Conservation (phyloP, 768 basidiomycete genomes). For the Leccinum broughii region DNA sequence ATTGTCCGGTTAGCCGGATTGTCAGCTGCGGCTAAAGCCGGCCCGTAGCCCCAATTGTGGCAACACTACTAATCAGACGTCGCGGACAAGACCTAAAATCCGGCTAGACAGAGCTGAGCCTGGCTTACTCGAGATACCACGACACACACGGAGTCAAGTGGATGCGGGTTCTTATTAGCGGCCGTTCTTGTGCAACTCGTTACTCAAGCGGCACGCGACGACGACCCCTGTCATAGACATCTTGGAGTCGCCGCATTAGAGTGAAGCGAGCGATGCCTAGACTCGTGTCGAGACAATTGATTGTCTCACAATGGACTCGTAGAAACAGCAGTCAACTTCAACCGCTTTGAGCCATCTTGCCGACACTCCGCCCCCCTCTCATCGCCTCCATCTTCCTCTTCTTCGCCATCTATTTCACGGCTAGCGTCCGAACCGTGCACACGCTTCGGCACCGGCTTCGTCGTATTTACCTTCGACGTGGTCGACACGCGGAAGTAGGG, state of each 20-base stretch:
- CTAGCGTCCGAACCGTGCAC: neutral
- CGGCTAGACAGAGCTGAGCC: too few relatives aligned
- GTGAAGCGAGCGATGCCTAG: neutral
- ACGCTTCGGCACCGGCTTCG: constrained; percentile 11
- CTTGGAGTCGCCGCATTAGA: neutral
- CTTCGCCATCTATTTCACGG: neutral
- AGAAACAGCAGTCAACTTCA: constrained; percentile 5
- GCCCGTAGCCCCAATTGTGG: too few relatives aligned
- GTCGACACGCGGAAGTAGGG: constrained; percentile 51
- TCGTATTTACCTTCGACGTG: neutral
- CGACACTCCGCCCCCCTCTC: neutral
- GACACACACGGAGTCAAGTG: too few relatives aligned
- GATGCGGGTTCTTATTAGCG: too few relatives aligned
- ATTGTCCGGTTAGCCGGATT: neutral
- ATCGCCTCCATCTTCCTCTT: neutral
- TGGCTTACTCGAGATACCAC: too few relatives aligned
- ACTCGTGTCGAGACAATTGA: neutral
- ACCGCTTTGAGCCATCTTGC: constrained; percentile 12
- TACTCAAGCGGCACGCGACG: neutral
- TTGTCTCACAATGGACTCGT: neutral
- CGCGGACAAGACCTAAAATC: too few relatives aligned
- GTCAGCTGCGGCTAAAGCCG: too few relatives aligned
- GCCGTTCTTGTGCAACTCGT: neutral
- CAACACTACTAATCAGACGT: too few relatives aligned
- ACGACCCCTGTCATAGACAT: neutral